Evolutionary conservation across 2,329 filamentous ascomycete species (phyloP).

Genomic region (Pseudogymnoascus sp.): DNA sequence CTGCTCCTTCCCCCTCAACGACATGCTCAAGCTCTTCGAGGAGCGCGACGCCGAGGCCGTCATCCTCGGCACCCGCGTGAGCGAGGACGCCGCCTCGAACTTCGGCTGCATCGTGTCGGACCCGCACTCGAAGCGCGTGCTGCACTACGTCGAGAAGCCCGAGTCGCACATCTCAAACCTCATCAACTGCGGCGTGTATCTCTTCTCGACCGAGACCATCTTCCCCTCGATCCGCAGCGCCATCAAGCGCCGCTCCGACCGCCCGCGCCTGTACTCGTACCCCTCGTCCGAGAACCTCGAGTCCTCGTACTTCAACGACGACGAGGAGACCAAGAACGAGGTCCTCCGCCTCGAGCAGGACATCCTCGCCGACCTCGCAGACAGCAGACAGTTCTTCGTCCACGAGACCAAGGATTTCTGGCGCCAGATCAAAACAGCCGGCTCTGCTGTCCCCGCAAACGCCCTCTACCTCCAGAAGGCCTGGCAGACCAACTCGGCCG

Average conservation of each 20-base stretch:
- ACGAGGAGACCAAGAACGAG: constrained; percentile 68
- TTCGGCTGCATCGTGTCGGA: constrained; percentile 98
- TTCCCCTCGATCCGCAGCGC: constrained; percentile 91
- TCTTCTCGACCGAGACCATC: constrained; percentile 91
- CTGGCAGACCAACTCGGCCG: constrained; percentile 70
- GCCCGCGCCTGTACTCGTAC: constrained; percentile 87
- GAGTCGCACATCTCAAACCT: constrained; percentile 96
- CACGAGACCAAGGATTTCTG: constrained; percentile 99
- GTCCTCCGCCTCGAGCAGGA: constrained; percentile 95
- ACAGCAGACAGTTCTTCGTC: constrained; percentile 96
- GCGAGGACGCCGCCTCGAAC: constrained; percentile 85
- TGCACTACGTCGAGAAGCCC: constrained; percentile 99
- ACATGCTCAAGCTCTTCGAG: constrained; percentile 91
- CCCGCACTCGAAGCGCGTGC: constrained; percentile 83
- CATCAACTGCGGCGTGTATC: constrained; percentile 98
- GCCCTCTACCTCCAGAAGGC: constrained; percentile 94
- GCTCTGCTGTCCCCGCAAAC: constrained; percentile 92
- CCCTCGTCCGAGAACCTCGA: constrained; percentile 92
- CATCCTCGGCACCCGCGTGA: constrained; percentile 86
- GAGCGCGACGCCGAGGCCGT: constrained; percentile 95
- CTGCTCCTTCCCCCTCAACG: constrained; percentile 92
- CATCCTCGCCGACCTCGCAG: constrained; percentile 88
- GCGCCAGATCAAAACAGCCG: constrained; percentile 99
- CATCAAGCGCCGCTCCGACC: constrained; percentile 90
- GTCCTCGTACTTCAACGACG: constrained; percentile 59